Base-by-base conservation (phyloP, 306 rosid species). In the Abrus precatorius region DNA sequence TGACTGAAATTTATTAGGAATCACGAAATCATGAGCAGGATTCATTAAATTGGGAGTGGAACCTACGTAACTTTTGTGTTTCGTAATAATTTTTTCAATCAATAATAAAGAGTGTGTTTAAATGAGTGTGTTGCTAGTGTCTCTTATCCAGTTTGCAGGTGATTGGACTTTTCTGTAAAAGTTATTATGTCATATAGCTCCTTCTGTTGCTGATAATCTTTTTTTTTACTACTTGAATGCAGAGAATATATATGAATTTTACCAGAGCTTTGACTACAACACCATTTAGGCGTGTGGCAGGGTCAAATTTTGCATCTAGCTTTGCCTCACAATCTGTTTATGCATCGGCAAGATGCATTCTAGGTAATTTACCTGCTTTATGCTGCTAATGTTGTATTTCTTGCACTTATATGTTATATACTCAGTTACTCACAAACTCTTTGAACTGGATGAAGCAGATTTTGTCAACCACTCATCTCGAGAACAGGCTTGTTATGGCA, bases 221-320 rank as follows among this genome's bases (percentile, higher is more conserved):
- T 52, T 62, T 60, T 77, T 33, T 29, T 76, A 20, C 20, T 59
- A 66, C 33, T 41, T 66, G 69, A 62, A 32, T 80, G 80, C 86
- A 91, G 97, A 89, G 89, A 60, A 70, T 86, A 44, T 81, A 62
- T 74, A 82, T 80, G 62, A 74, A 85, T 83, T 54, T 90, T 40
- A 13, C 83, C 13, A 89, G 86, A 79, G 85, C 81, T 85, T 84
- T 90, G 79, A 59, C 82, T 69, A 9, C 76, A 83, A 57, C 61
- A 14, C 72, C 83, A 67, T 77, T n/a, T 64, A 87, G 88, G 83
- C 90, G 49, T 82, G 80, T 63, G 14, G 78, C 40, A 20, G 54
- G 85, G 78, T 81, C 87, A 55, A 84, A 40, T 63, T 74, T 78
- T 83, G 48, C 84, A 32, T 71, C 79, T 77, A 55, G 34, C 48